These are phyloP conservation scores for Citrullus amarus DNA, from an alignment of 306 rosid species.

Conservation along the genomic window DNA sequence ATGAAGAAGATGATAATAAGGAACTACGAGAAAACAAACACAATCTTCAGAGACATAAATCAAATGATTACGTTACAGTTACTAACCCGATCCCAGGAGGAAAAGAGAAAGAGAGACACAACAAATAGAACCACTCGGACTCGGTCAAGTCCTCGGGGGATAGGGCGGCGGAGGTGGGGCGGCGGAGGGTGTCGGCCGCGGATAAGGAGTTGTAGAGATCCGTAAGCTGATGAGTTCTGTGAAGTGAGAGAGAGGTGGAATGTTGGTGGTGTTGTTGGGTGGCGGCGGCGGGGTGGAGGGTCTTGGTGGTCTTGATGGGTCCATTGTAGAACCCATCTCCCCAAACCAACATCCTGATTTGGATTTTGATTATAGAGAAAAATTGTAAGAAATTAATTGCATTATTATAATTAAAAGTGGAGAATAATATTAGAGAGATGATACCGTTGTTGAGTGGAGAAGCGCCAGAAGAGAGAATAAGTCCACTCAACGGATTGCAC, in stretches of 20 bases:
- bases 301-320: slow-evolving; percentile 84
- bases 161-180: slow-evolving; percentile 76
- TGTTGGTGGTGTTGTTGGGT: slow-evolving; percentile 10
- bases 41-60: no score
- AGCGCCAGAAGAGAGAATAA: slow-evolving; percentile 88
- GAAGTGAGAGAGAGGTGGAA: slow-evolving; percentile 17
- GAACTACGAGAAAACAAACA: no score
- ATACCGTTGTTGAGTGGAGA: slow-evolving; percentile 77
- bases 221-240: slow-evolving; percentile 89
- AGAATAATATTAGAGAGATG: no score
- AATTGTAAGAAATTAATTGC: no score
- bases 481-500: slow-evolving; percentile 99
- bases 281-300: slow-evolving; percentile 77
- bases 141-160: slow-evolving; percentile 95
- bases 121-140: slow-evolving; percentile 96
- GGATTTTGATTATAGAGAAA: no score
- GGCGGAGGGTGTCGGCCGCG: slow-evolving; percentile 59
- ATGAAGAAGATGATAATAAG: no score
- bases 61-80: no score
- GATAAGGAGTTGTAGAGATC: slow-evolving; percentile 80
- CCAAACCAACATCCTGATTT: slow-evolving; percentile 60
- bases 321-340: slow-evolving; percentile 95
- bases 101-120: slow-evolving; percentile 93
- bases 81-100: slow-evolving; percentile 52
- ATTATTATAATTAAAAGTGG: no score